Evolutionary conservation across 2,329 filamentous ascomycete genomes (phyloP), one percentile per base, ranked within the genome.

Genomic region (Colletotrichum godetiae): DNA sequence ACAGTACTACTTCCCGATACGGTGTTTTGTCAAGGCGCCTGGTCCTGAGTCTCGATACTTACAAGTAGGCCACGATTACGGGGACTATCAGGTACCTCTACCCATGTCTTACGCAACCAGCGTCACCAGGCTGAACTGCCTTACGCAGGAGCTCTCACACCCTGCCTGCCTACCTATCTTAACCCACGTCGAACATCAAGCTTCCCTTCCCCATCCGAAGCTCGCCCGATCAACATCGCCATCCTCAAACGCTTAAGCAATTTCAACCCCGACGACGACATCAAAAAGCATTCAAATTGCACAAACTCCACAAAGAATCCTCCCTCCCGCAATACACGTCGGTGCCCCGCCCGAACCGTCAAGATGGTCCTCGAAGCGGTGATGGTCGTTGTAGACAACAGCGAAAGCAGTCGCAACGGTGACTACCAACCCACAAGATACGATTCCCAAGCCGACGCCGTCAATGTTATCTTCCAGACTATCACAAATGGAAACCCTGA

Each of bases 361-460:
- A 95, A 89, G 81, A 99, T 99, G 97, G 94, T 93, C 86, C 92
- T 99, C 85, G 97, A 99, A 92, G 97, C 97, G 87, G 97, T 97
- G 76, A 98, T 99, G 95, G 94, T 99, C 84, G 92, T 98, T 89
- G 95, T 98, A 81, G 97, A 99, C 90, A 99, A 98, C 89, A 98
- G 95, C 88, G 97, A 99, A 88, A 95, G 94, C 87, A 97, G 95
- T 88, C 92, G 97, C 82, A 99, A 99, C 86, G 97, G 97, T 82
- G 97, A 99, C 84, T 90, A 89, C 83, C 93, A 94, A 81, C 96
- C 97, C 72, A 97, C 95, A 77, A 92, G 97, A 84, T 99, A 95
- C 89, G 95, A 98, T 86, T 95, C 97, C 78, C 97, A 99, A 89
- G 90, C 94, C 78, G 97, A 99, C 84, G 95, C 96, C 69, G 95